phyloP scores from a whole-genome alignment of 331 rosid species.

The Saraca asoca region DNA sequence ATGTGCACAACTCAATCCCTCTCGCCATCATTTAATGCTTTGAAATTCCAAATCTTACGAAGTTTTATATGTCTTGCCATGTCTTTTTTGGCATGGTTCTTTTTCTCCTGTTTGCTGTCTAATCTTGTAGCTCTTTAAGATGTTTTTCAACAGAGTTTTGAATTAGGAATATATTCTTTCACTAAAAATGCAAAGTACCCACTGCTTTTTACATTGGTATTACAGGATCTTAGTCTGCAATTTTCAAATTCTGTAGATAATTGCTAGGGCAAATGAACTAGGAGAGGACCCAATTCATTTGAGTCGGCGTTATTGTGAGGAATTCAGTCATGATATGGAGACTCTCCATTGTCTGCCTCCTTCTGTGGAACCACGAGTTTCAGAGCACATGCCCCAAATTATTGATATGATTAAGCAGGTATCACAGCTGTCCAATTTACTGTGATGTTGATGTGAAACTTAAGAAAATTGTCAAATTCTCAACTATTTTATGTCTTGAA shows the following conservation, averaged over 20 bases:
- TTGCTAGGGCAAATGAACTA: constrained; percentile 79
- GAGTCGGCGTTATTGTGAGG: constrained; percentile 81
- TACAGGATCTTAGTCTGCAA: constrained; percentile 96
- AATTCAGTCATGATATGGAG: constrained; percentile 75
- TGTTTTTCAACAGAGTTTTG: not conserved
- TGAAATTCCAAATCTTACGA: not conserved
- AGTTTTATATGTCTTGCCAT: constrained; percentile 1
- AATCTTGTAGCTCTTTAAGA: constrained; percentile 11
- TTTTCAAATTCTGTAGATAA: constrained; percentile 97
- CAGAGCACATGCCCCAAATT: constrained; percentile 90
- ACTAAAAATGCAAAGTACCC: constrained; percentile 45
- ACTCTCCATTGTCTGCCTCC: constrained; percentile 78
- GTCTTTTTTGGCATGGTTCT: not conserved
- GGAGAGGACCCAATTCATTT: constrained; percentile 86
- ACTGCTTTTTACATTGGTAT: constrained; percentile 66
- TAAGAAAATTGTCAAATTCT: constrained; percentile 17
- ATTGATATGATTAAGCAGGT: constrained; percentile 87
- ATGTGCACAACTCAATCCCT: not conserved
- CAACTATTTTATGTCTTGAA: constrained; percentile 9
- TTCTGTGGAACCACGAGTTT: constrained; percentile 86
- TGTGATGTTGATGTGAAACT: constrained; percentile 9
- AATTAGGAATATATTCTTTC: constrained; percentile 22
- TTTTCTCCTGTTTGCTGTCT: not conserved
- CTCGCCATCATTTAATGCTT: constrained; percentile 10
- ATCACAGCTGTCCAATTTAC: constrained; percentile 10